Conservation (phyloP, 176 grass and related monocot species). For the Paspalum vaginatum region DNA sequence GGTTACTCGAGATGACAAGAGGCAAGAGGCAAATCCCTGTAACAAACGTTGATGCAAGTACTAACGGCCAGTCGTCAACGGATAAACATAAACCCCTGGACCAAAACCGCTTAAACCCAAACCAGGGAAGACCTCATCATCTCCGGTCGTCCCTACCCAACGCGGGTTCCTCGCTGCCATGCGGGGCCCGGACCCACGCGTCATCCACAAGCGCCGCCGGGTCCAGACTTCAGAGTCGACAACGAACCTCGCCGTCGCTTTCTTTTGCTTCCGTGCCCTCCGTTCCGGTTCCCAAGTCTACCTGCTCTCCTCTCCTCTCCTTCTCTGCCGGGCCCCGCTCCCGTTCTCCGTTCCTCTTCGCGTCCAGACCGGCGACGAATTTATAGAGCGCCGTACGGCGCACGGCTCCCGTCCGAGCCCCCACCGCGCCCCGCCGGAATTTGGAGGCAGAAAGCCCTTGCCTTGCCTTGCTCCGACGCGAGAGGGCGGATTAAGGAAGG, state of each 20-base stretch:
- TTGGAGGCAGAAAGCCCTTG: neutral
- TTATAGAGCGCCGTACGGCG: conserved; percentile 40
- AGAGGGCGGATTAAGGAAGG: neutral
- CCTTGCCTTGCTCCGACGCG: neutral
- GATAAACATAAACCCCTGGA: conserved; percentile 43
- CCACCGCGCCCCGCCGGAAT: neutral
- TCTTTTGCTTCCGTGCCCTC: neutral
- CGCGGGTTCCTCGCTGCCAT: neutral
- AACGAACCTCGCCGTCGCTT: neutral
- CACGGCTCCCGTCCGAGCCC: conserved; percentile 24
- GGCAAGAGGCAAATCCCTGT: conserved; percentile 12
- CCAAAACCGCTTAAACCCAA: conserved; percentile 49
- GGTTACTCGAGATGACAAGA: neutral
- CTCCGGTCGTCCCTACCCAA: neutral
- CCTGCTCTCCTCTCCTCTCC: neutral
- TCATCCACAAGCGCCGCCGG: neutral
- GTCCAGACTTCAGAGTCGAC: neutral
- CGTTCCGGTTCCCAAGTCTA: conserved; percentile 6
- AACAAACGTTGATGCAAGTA: conserved; percentile 21
- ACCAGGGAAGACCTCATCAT: neutral
- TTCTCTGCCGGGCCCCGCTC: neutral
- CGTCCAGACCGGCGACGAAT: conserved; percentile 41
- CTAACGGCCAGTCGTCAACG: conserved; percentile 32
- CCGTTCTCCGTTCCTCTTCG: conserved; percentile 19
- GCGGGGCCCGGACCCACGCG: neutral